Base-by-base conservation (phyloP, 1,284 basidiomycete species). In the Athelia sp. region DNA sequence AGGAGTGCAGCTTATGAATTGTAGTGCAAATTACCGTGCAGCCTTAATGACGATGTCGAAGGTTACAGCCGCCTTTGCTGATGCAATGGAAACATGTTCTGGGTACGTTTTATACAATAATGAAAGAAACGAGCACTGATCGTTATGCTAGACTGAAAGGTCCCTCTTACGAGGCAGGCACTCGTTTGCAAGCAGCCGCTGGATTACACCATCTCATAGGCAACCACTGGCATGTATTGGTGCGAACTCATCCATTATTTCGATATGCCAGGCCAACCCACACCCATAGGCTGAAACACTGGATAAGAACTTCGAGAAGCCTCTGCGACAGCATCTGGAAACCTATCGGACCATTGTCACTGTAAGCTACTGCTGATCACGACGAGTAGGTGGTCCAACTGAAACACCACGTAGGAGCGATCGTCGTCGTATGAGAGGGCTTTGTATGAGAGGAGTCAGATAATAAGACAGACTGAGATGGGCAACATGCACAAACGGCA, bases 171-270 rank as follows among this genome's bases (percentile, higher is more conserved):
- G 81, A 93, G 67, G 69, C 89, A 43, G 77, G 91, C 55, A 78
- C 86, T 53, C 72, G 88, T 54, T 68, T 91, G 44, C 83, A 93
- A 62, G 90, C 89, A 29, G 84, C 89, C n/a, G 84, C 88, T 15
- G 94, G 94, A 2, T 71, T 97, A 46, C 93, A 97, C 66, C 91
- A 93, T 66, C 79, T 98, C 56, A 87, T 96, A 61, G 86, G 88
- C 49, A 96, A 96, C 66, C 92, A 96, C 60, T 93, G 90, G 77
- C 91, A 93, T 65, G 81, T 97, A 48, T 72, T 97, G 60, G 92
- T 90, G 56, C 54, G 82, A 65, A 31, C 50, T 36, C 19, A n/a
- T 43, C 34, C 42, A 4, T 4, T n/a, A 46, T 21, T 15, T 36
- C 29, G 10, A 35, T 35, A 31, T 17, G 31, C 31, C n/a, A 49